A percentile compares a stretch with the other conserved stretches of the same genome.
phyloP scores from a whole-genome alignment of 805 yeast genomes.

The Saccharomycopsis lassenensis region DNA sequence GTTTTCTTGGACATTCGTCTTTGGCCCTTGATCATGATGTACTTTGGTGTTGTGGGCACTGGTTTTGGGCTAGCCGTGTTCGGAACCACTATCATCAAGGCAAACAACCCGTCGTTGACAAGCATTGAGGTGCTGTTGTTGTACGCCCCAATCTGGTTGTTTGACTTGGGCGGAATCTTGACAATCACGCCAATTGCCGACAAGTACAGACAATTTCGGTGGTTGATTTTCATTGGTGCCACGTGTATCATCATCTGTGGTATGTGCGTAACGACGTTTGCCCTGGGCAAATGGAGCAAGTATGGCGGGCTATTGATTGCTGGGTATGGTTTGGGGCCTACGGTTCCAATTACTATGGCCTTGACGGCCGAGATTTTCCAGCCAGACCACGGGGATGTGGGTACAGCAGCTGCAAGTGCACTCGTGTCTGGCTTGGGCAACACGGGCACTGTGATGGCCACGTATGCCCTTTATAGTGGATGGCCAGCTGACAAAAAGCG shows the following conservation, averaged over 20 bases:
- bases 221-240: slow-evolving; percentile 50
- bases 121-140: slow-evolving; percentile 64
- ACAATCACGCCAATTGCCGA: slow-evolving; percentile 75
- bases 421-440: slow-evolving; percentile 80
- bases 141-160: slow-evolving; percentile 86
- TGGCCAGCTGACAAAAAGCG: slow-evolving; percentile 71
- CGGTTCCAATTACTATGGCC: slow-evolving; percentile 83
- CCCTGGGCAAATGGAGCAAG: slow-evolving; percentile 60
- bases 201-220: slow-evolving; percentile 45
- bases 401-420: slow-evolving; percentile 75
- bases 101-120: slow-evolving; percentile 49
- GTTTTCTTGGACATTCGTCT: slow-evolving; percentile 53
- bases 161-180: slow-evolving; percentile 67
- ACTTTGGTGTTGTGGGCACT: slow-evolving; percentile 88
- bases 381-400: slow-evolving; percentile 68
- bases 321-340: slow-evolving; percentile 85
- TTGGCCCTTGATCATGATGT: slow-evolving; percentile 80
- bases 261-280: slow-evolving; percentile 64
- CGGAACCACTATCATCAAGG: slow-evolving; percentile 65
- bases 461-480: slow-evolving; percentile 77
- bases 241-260: slow-evolving; percentile 64
- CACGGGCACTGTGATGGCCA: slow-evolving; percentile 74
- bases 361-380: slow-evolving; percentile 70
- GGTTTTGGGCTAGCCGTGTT: slow-evolving; percentile 80
- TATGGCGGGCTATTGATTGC: slow-evolving; percentile 74